These are phyloP conservation scores for Trapa incisa DNA, from an alignment of 345 rosid genomes.

Conservation along the genomic window DNA sequence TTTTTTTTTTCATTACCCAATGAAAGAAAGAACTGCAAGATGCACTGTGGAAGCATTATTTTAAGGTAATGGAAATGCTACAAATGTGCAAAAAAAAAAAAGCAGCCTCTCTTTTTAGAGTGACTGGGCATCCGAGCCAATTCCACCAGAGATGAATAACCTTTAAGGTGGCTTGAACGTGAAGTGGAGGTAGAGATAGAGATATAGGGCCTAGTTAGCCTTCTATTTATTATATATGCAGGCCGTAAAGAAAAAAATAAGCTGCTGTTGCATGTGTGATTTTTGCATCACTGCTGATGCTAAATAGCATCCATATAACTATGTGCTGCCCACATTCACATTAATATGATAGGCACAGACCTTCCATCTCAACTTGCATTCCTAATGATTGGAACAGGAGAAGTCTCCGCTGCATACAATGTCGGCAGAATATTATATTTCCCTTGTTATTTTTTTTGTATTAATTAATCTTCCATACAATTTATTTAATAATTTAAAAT, in stretches of 20 bases:
- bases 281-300: constrained; percentile 3
- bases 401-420: no score
- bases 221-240: not conserved
- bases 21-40: no score
- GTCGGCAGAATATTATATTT: no score
- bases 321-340: not conserved
- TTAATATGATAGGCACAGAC: no score
- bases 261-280: not conserved
- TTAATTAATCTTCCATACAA: no score
- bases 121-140: not conserved
- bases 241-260: not conserved
- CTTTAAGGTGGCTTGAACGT: not conserved
- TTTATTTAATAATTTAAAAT: no score
- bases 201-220: not conserved
- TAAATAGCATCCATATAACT: not conserved
- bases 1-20: no score
- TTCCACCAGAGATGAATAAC: no score
- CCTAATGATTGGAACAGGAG: no score
- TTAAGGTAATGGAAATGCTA: not conserved
- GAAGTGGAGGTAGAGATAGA: not conserved
- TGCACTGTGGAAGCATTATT: not conserved
- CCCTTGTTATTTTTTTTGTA: no score
- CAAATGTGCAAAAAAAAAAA: not conserved
- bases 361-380: no score
- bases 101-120: not conserved